A percentile compares a stretch with the other conserved stretches of the same genome.
Evolutionary conservation across 352 stramenopile genomes (phyloP).

Genomic region (Phytopythium kandeliae): DNA sequence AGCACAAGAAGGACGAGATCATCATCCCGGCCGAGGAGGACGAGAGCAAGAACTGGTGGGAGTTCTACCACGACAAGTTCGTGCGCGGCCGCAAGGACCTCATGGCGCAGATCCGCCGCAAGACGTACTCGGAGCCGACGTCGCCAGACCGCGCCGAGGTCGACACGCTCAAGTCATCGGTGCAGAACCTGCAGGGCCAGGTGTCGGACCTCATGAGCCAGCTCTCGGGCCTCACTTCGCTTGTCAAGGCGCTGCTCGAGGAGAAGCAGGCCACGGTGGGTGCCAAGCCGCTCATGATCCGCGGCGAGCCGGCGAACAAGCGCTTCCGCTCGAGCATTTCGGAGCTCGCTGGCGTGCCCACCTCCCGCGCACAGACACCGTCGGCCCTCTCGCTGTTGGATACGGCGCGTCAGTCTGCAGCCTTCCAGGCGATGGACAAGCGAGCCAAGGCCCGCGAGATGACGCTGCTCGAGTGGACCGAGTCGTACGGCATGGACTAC

Average conservation of each 20-base stretch:
- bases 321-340: conserved; percentile 28
- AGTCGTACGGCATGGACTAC: conserved; percentile 75
- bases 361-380: conserved; percentile 6
- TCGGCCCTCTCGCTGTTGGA: neutral
- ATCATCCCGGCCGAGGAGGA: conserved; percentile 69
- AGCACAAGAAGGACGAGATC: conserved; percentile 90
- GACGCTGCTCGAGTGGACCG: conserved; percentile 73
- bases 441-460: conserved; percentile 50
- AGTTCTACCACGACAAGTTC: conserved; percentile 92
- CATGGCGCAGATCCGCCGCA: conserved; percentile 83
- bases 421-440: conserved; percentile 23
- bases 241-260: conserved; percentile 69
- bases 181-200: conserved; percentile 65
- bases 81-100: conserved; percentile 78
- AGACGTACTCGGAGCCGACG: conserved; percentile 82
- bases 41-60: conserved; percentile 86
- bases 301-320: conserved; percentile 29
- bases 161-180: conserved; percentile 68
- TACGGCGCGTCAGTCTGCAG: conserved; percentile 4
- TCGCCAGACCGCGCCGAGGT: conserved; percentile 74
- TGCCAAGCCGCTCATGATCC: neutral
- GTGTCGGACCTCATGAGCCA: conserved; percentile 77
- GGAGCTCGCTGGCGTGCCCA: conserved; percentile 1
- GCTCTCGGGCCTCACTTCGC: conserved; percentile 59
- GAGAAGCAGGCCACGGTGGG: conserved; percentile 26